These are phyloP conservation scores for Colletotrichum sp. DNA, from an alignment of 2,329 filamentous ascomycete species.

Conservation along the genomic window DNA sequence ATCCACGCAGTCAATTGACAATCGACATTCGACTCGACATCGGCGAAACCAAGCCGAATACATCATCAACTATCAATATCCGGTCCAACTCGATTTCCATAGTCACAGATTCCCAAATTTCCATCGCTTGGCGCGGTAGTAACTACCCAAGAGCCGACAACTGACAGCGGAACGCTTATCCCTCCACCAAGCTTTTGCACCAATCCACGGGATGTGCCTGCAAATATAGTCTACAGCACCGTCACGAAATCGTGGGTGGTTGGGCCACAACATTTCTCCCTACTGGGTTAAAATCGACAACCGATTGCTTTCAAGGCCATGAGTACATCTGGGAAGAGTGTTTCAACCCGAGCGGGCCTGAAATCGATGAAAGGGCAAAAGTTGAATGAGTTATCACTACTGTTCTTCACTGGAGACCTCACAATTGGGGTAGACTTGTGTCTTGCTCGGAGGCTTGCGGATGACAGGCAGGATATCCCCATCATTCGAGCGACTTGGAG, in stretches of 20 bases:
- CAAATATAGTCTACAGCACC: neutral
- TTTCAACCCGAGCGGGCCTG: accelerated
- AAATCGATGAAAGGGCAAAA: neutral
- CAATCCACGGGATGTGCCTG: neutral
- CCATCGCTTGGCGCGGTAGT: neutral
- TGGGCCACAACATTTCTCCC: neutral
- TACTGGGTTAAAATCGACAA: neutral
- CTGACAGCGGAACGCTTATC: neutral
- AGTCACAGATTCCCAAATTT: neutral
- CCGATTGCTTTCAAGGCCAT: neutral
- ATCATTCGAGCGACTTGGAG: neutral
- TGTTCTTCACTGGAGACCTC: neutral
- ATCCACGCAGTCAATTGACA: neutral
- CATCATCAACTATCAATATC: neutral
- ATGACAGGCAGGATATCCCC: neutral
- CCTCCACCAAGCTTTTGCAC: neutral
- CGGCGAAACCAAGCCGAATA: neutral
- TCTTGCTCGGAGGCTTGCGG: neutral
- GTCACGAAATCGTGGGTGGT: neutral
- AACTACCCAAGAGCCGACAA: neutral
- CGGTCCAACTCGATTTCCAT: neutral
- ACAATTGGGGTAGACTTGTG: accelerated
- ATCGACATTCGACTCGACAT: neutral
- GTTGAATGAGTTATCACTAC: neutral
- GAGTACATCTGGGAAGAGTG: accelerated